phyloP scores from a whole-genome alignment of 2,329 filamentous ascomycete genomes.

The Fusarium solani-melongenae region DNA sequence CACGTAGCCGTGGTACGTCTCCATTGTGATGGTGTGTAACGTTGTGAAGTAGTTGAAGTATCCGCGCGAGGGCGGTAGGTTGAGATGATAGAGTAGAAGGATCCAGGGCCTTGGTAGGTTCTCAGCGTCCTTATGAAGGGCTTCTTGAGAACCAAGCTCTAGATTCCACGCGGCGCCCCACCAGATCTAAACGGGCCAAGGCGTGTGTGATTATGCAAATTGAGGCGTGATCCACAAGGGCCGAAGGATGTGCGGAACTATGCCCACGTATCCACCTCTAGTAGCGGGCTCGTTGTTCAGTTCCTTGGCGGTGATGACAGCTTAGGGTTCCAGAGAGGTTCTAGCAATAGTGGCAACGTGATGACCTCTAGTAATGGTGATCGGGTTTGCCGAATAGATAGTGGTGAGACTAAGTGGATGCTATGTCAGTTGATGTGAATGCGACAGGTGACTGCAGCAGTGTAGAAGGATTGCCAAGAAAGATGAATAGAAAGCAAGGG shows the following conservation, averaged over 20 bases:
- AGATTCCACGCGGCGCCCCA: slow-evolving; percentile 41
- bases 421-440: slow-evolving; percentile 18
- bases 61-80: slow-evolving; percentile 32
- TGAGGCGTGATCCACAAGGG: slow-evolving; percentile 41
- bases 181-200: slow-evolving; percentile 44
- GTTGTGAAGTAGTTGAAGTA: slow-evolving; percentile 22
- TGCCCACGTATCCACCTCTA: slow-evolving; percentile 38
- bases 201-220: slow-evolving; percentile 36
- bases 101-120: slow-evolving; percentile 29
- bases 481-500: slow-evolving; percentile 9
- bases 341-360: slow-evolving; percentile 20
- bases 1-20: slow-evolving; percentile 95
- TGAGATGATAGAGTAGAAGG: slow-evolving; percentile 27
- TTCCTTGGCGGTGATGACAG: slow-evolving; percentile 39
- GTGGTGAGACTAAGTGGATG: slow-evolving; percentile 23
- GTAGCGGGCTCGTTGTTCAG: slow-evolving; percentile 29
- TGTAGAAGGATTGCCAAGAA: background rate
- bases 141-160: slow-evolving; percentile 38
- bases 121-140: slow-evolving; percentile 34
- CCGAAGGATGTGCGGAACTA: slow-evolving; percentile 43
- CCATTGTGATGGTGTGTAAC: slow-evolving; percentile 69
- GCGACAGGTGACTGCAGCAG: background rate
- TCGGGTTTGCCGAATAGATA: slow-evolving; percentile 17
- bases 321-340: slow-evolving; percentile 21
- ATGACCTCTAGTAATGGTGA: slow-evolving; percentile 15